phyloP scores from a whole-genome alignment of 495 filamentous ascomycete species.

The Xylaria acuta region DNA sequence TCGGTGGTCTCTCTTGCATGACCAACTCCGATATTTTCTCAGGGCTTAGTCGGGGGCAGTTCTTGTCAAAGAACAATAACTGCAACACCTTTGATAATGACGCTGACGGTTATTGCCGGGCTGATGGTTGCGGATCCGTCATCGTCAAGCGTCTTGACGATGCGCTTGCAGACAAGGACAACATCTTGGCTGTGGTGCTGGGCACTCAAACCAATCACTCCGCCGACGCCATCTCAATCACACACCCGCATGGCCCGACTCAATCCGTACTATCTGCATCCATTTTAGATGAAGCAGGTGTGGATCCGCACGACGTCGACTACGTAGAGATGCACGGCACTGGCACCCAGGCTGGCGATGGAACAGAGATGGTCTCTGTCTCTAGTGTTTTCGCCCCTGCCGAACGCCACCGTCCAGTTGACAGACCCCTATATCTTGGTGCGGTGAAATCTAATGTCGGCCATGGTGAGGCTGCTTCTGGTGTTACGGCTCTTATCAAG shows the following conservation, averaged over 20 bases:
- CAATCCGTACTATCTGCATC: conserved; percentile 73
- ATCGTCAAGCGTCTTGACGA: conserved; percentile 78
- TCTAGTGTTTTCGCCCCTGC: conserved; percentile 81
- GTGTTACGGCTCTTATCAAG: conserved; percentile 82
- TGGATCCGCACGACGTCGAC: conserved; percentile 75
- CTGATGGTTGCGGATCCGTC: conserved; percentile 73
- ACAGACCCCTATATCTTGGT: conserved; percentile 79
- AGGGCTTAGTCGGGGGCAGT: conserved; percentile 82
- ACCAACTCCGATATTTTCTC: conserved; percentile 87
- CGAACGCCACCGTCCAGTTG: conserved; percentile 65
- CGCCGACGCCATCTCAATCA: conserved; percentile 80
- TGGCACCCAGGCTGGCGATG: conserved; percentile 83
- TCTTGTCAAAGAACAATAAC: conserved; percentile 77
- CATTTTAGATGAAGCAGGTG: conserved; percentile 70
- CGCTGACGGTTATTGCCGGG: conserved; percentile 80
- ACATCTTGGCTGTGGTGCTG: conserved; percentile 71
- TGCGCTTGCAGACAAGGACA: conserved; percentile 75
- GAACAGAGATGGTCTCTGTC: conserved; percentile 79
- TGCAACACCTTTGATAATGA: conserved; percentile 82
- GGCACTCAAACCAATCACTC: conserved; percentile 77
- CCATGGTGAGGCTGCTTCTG: conserved; percentile 88
- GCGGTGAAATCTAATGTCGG: conserved; percentile 89
- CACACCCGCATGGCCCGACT: conserved; percentile 75
- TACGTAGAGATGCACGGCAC: conserved; percentile 94
- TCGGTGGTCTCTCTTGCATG: conserved; percentile 79